These are phyloP conservation scores for Tolypocladium paradoxum DNA, from an alignment of 2,329 filamentous ascomycete species.

Conservation along the genomic window DNA sequence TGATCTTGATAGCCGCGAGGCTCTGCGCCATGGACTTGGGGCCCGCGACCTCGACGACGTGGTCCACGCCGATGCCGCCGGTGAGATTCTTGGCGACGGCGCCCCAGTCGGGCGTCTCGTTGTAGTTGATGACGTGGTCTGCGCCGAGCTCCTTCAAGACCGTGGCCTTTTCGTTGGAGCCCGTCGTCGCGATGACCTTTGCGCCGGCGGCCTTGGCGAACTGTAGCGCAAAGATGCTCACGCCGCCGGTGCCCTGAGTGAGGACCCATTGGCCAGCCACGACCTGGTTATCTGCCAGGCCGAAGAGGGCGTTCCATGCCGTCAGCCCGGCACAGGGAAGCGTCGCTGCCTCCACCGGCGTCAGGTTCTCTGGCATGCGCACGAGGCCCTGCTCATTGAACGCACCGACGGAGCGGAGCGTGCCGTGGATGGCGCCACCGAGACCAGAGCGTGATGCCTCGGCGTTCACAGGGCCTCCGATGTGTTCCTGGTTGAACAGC, in stretches of 20 bases:
- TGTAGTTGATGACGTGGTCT: constrained; percentile 40
- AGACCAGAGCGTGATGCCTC: constrained; percentile 41
- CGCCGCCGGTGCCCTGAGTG: constrained; percentile 61
- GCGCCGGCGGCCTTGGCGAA: constrained; percentile 40
- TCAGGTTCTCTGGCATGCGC: constrained; percentile 44
- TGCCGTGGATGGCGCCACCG: constrained; percentile 58
- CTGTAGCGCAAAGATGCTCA: constrained; percentile 55
- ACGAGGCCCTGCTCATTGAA: constrained; percentile 62
- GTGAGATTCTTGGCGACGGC: constrained; percentile 30
- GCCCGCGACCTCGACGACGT: constrained; percentile 38
- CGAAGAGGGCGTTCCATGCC: constrained; percentile 56
- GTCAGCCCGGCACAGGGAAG: constrained; percentile 52
- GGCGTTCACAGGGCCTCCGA: constrained; percentile 29
- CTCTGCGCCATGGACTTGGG: constrained; percentile 31
- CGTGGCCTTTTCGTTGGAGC: constrained; percentile 31
- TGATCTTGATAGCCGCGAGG: constrained; percentile 31
- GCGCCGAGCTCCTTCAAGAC: constrained; percentile 34
- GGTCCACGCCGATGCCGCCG: constrained; percentile 33
- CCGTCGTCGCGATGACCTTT: constrained; percentile 37
- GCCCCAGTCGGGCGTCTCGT: constrained; percentile 33
- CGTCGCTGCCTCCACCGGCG: constrained; percentile 41
- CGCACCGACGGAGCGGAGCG: constrained; percentile 54
- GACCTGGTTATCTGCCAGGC: constrained; percentile 33
- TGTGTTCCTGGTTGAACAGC: constrained; percentile 49
- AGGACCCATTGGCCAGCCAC: constrained; percentile 48